These are phyloP conservation scores for Raddia guianensis DNA, from an alignment of 176 grass and related monocot species.

Conservation along the genomic window DNA sequence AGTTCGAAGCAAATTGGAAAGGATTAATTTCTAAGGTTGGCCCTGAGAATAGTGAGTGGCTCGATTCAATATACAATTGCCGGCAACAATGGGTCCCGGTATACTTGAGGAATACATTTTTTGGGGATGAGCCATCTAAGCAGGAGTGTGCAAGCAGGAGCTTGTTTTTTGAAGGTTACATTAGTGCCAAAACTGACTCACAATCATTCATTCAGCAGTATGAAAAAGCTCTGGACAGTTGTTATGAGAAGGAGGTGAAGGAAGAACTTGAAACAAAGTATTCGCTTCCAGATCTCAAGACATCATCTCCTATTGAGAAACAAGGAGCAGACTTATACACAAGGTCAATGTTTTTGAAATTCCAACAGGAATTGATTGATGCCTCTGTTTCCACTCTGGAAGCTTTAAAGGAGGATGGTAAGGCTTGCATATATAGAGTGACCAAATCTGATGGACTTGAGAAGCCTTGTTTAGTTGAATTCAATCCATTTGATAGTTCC, in stretches of 20 bases:
- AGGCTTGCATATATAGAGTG: constrained; percentile 42
- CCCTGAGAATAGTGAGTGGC: constrained; percentile 39
- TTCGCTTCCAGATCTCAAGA: constrained; percentile 60
- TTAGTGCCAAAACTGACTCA: constrained; percentile 49
- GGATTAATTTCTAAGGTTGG: constrained; percentile 46
- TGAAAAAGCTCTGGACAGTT: constrained; percentile 60
- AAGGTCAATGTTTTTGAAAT: constrained; percentile 56
- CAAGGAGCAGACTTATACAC: constrained; percentile 58
- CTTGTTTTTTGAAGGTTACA: constrained; percentile 56
- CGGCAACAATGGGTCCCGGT: constrained; percentile 55
- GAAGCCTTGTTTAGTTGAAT: constrained; percentile 41
- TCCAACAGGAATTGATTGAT: constrained; percentile 55
- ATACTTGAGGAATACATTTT: constrained; percentile 57
- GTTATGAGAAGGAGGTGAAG: constrained; percentile 68
- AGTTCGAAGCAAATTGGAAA: constrained; percentile 55
- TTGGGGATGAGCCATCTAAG: constrained; percentile 46
- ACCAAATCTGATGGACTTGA: constrained; percentile 47
- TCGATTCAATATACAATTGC: constrained; percentile 53
- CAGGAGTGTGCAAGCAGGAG: constrained; percentile 55
- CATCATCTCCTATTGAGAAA: constrained; percentile 60
- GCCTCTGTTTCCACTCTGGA: constrained; percentile 49
- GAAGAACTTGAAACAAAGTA: constrained; percentile 71
- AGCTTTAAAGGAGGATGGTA: constrained; percentile 41
- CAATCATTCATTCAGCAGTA: constrained; percentile 65
- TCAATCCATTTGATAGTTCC: constrained; percentile 44